These are phyloP conservation scores for Parathielavia hyrcaniae DNA, from an alignment of 495 filamentous ascomycete genomes.

Conservation along the genomic window DNA sequence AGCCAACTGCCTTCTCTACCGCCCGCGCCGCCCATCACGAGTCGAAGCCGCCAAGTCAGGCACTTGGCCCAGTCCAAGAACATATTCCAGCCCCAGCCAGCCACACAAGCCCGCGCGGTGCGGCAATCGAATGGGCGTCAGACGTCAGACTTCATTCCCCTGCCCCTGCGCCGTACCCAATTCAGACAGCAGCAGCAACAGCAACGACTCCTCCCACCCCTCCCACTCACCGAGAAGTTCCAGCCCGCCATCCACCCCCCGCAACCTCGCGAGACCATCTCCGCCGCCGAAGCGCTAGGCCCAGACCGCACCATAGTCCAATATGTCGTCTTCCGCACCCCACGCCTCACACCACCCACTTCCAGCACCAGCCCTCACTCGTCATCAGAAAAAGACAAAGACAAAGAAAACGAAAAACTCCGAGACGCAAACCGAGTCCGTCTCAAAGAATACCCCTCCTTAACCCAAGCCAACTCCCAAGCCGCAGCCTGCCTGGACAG, in stretches of 20 bases:
- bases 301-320: neutral
- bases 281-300: neutral
- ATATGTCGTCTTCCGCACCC: conserved; percentile 12
- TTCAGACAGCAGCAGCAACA: neutral
- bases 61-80: conserved; percentile 2
- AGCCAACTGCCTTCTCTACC: neutral
- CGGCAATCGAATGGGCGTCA: neutral
- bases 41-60: neutral
- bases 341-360: neutral
- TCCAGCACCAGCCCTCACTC: neutral
- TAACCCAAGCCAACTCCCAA: neutral
- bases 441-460: neutral
- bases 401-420: neutral
- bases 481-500: neutral
- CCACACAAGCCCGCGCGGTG: neutral
- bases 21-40: neutral
- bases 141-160: neutral
- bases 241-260: neutral
- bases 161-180: neutral
- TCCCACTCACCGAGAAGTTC: neutral
- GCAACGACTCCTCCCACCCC: neutral
- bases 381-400: neutral
- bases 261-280: neutral
- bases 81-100: neutral
- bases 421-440: neutral